These are phyloP conservation scores for Coemansia javaensis DNA, from an alignment of 192 early-diverging fungal genomes.

Conservation along the genomic window DNA sequence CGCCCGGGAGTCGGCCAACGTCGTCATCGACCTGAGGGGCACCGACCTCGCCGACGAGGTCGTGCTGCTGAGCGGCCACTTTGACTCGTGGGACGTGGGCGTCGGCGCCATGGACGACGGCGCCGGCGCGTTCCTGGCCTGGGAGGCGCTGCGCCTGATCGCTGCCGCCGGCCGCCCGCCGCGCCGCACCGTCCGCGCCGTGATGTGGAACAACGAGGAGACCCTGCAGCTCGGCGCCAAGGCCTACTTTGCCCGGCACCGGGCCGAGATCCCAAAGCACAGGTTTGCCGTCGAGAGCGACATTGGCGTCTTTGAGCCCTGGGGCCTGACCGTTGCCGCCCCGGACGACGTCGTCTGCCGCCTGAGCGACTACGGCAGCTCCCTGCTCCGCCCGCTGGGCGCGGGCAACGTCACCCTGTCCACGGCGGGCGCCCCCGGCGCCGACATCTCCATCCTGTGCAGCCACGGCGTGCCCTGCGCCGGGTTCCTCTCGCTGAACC, in stretches of 20 bases:
- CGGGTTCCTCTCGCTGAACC: conserved; percentile 44
- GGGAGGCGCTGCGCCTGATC: conserved; percentile 45
- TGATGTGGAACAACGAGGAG: conserved; percentile 62
- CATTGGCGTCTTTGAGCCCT: conserved; percentile 59
- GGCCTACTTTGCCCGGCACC: conserved; percentile 51
- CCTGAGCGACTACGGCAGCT: conserved; percentile 29
- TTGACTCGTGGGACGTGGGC: conserved; percentile 54
- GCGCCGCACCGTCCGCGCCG: conserved; percentile 55
- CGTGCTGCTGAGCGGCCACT: conserved; percentile 56
- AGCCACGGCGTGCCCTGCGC: conserved; percentile 56
- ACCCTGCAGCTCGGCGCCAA: conserved; percentile 53
- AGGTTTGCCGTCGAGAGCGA: conserved; percentile 60
- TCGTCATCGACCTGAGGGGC: conserved; percentile 55
- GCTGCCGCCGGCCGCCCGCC: conserved; percentile 30
- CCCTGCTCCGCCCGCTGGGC: conserved; percentile 32
- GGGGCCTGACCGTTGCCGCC: conserved; percentile 51
- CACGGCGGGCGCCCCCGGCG: conserved; percentile 35
- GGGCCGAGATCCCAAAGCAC: conserved; percentile 26
- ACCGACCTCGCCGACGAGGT: conserved; percentile 49
- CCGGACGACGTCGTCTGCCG: conserved; percentile 18
- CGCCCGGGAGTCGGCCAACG: conserved; percentile 51
- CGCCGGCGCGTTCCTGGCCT: conserved; percentile 53
- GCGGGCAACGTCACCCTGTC: conserved; percentile 40
- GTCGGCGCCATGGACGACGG: conserved; percentile 61
- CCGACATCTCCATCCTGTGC: conserved; percentile 55